A percentile compares a stretch with the other conserved stretches of the same genome.
These are phyloP conservation scores for Sodiomyces alkalinus DNA, from an alignment of 2,329 filamentous ascomycete species.

Conservation along the genomic window DNA sequence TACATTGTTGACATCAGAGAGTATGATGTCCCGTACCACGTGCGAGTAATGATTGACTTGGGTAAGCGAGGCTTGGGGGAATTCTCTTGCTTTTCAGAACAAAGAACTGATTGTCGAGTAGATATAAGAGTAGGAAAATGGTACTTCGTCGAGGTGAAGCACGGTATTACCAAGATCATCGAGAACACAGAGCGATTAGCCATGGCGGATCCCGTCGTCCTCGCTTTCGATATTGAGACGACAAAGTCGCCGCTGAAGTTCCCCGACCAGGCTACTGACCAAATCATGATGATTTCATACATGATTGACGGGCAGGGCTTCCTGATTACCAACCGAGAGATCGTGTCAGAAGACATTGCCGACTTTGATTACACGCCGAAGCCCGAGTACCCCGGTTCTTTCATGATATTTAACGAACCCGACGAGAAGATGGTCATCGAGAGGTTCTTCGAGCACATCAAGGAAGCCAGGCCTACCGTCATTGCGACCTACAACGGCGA, in stretches of 20 bases:
- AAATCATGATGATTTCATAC: conserved; percentile 99
- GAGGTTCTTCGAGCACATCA: conserved; percentile 89
- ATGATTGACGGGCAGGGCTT: conserved; percentile 99
- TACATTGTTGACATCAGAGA: conserved; percentile 97
- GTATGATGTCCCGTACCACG: conserved; percentile 98
- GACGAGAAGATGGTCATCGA: conserved; percentile 81
- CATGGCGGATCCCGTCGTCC: conserved; percentile 89
- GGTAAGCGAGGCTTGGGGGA: conserved; percentile 35
- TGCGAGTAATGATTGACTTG: conserved; percentile 94
- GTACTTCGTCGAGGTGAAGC: conserved; percentile 92
- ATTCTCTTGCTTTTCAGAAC: conserved; percentile 4
- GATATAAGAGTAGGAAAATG: conserved; percentile 94
- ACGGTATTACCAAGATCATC: conserved; percentile 69
- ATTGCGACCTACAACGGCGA: conserved; percentile 99
- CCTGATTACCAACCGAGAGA: conserved; percentile 92
- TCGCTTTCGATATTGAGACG: conserved; percentile 99
- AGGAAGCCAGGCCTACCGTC: conserved; percentile 84
- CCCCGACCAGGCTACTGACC: conserved; percentile 83
- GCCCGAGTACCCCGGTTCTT: conserved; percentile 86
- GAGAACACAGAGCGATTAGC: conserved; percentile 78
- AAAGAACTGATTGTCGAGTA: too few relatives aligned
- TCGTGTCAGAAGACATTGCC: conserved; percentile 90
- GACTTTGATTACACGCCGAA: conserved; percentile 98
- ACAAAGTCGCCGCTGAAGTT: conserved; percentile 94
- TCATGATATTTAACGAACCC: conserved; percentile 97